Conservation (phyloP, 164 flowering plant species). For the Vitis cinerea region DNA sequence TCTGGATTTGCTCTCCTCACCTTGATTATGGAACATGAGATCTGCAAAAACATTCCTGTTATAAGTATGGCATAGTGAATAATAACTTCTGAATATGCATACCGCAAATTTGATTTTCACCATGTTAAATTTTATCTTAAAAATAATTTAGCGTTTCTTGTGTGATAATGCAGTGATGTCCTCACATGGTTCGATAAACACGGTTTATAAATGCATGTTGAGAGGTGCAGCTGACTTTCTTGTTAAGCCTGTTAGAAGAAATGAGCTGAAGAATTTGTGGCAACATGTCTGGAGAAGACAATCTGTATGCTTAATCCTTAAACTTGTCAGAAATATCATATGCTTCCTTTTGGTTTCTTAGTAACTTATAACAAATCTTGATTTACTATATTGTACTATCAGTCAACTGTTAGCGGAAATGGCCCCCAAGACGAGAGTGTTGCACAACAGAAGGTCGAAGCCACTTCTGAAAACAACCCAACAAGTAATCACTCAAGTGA, state of each 20-base stretch:
- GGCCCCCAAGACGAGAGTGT: slow-evolving; percentile 34
- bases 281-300: slow-evolving; percentile 98
- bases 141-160: not conserved
- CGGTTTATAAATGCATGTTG: slow-evolving; percentile 86
- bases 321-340: not conserved
- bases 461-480: slow-evolving; percentile 48
- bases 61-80: slow-evolving; percentile 66
- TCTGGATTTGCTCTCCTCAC: slow-evolving; percentile 85
- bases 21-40: slow-evolving; percentile 74
- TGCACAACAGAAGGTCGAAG: slow-evolving; percentile 43
- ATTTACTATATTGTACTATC: slow-evolving; percentile 8
- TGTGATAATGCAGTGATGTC: slow-evolving; percentile 86
- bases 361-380: not conserved
- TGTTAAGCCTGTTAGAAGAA: slow-evolving; percentile 87
- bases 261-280: slow-evolving; percentile 92
- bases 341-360: not conserved
- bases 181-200: slow-evolving; percentile 66
- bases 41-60: slow-evolving; percentile 88
- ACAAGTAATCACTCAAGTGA: slow-evolving; percentile 57
- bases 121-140: not conserved
- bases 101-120: slow-evolving; percentile 2
- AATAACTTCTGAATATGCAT: not conserved
- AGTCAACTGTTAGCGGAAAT: slow-evolving; percentile 29
- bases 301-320: slow-evolving; percentile 47
- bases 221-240: slow-evolving; percentile 97